Evolutionary conservation across 2,329 filamentous ascomycete species (phyloP), one percentile per base, ranked within the genome.

Genomic region (Colletotrichum gloeosporioides): DNA sequence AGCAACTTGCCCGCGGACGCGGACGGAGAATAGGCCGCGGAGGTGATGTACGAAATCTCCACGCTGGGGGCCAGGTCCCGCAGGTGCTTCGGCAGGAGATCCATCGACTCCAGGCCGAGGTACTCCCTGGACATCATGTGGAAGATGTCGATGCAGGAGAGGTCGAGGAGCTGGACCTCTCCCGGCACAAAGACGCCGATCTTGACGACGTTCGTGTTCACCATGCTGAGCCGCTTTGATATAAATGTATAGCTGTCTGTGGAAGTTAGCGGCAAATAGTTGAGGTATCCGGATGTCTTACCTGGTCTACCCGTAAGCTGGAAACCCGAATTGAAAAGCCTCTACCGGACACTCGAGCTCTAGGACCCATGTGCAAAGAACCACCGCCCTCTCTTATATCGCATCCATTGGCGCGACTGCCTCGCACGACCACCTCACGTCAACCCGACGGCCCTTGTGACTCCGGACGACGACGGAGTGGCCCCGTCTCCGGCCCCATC

Each of bases 121-220:
- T 90, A 90, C 65, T 87, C 84, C 73, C 85, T 82, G 73, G 85
- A 86, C 82, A 90, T 85, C 77, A 83, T 84, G 36, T 83, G 86
- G 22, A 91, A 84, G 67, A 90, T 82, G 80, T 91, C 89, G 69
- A 90, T 83, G 65, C 86, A 87, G 12, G 89, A 89, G 6, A 85
- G 79, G 80, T 91, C 90, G 22, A 91, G 86, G 10, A 89, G 81
- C 77, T 91, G 89, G 13, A 85, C 84, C 2, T 84, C 83, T 4
- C 78, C 77, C 3, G 89, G 88, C 65, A 90, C 82, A 80, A 89
- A 90, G 71, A 91, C 88, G 27, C 89, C 90, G 65, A 91, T 85
- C 57, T 81, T 85, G 74, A 90, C 78, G 4, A 75, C 79, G n/a
- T 80, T 78, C 55, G 72, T 57, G 61, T 77, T 70, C 39, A 77